Evolutionary conservation across 352 stramenopile genomes (phyloP).

Genomic region (Phytophthora melonis): DNA sequence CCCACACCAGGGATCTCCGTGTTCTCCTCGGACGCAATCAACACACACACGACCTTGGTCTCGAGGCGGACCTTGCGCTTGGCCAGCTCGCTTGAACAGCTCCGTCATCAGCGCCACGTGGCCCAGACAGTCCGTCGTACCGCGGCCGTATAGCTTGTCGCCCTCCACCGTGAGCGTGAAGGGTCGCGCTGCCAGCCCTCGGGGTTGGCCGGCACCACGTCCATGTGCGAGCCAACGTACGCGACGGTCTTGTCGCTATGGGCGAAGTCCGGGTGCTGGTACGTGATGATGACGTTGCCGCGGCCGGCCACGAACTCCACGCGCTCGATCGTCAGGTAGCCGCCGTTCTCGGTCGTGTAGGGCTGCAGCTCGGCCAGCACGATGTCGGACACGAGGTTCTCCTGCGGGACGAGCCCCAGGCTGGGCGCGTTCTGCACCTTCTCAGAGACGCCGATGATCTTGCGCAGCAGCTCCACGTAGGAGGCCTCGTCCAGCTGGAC

Average conservation of each 20-base stretch:
- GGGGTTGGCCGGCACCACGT: conserved; percentile 92
- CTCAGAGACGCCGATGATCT: conserved; percentile 87
- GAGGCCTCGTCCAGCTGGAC: conserved; percentile 80
- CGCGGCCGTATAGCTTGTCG: conserved; percentile 92
- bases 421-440: conserved; percentile 76
- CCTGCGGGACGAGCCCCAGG: conserved; percentile 78
- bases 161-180: conserved; percentile 90
- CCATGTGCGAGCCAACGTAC: conserved; percentile 92
- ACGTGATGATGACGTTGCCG: conserved; percentile 93
- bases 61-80: conserved; percentile 67
- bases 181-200: conserved; percentile 89
- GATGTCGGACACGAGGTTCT: conserved; percentile 89
- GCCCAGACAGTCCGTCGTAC: conserved; percentile 92
- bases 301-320: conserved; percentile 83
- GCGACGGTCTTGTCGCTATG: conserved; percentile 74
- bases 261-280: conserved; percentile 63
- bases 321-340: conserved; percentile 71
- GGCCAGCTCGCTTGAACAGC: conserved; percentile 79
- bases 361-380: conserved; percentile 84
- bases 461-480: conserved; percentile 87
- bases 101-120: conserved; percentile 92
- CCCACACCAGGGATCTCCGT: conserved; percentile 80
- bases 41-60: conserved; percentile 83
- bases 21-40: conserved; percentile 92
- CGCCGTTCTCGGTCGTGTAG: conserved; percentile 81